These are phyloP conservation scores for Helotiales sp. DNA, from an alignment of 2,329 filamentous ascomycete species.

Conservation along the genomic window DNA sequence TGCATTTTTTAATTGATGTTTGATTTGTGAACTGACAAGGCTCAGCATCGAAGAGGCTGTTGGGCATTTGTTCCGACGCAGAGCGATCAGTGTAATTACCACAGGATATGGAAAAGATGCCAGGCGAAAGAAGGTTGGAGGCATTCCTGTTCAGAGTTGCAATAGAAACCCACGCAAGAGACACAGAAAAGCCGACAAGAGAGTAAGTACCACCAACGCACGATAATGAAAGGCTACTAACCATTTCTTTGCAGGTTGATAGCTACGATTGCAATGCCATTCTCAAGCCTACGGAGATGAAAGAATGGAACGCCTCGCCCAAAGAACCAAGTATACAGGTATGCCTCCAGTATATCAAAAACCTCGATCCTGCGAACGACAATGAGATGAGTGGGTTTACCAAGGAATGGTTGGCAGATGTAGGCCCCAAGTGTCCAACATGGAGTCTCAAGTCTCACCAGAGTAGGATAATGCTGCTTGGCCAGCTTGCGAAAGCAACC, in stretches of 20 bases:
- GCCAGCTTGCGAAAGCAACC: not conserved
- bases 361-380: not conserved
- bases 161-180: not conserved
- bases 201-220: not conserved
- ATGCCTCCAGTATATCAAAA: slow-evolving; percentile 1
- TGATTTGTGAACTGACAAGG: not conserved
- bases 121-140: not conserved
- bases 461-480: not conserved
- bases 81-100: not conserved
- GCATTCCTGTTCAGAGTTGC: not conserved
- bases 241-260: not conserved
- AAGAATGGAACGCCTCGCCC: slow-evolving; percentile 1
- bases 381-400: slow-evolving; percentile 2
- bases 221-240: not conserved
- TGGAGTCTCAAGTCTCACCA: not conserved
- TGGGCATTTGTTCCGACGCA: not conserved
- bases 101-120: not conserved
- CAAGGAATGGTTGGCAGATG: slow-evolving; percentile 4
- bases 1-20: not conserved
- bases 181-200: not conserved
- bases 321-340: not conserved
- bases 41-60: not conserved
- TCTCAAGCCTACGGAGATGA: not conserved
- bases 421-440: not conserved
- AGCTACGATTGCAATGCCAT: not conserved